Evolutionary conservation across 352 stramenopile genomes (phyloP).

Genomic region (Phytopythium litorale): DNA sequence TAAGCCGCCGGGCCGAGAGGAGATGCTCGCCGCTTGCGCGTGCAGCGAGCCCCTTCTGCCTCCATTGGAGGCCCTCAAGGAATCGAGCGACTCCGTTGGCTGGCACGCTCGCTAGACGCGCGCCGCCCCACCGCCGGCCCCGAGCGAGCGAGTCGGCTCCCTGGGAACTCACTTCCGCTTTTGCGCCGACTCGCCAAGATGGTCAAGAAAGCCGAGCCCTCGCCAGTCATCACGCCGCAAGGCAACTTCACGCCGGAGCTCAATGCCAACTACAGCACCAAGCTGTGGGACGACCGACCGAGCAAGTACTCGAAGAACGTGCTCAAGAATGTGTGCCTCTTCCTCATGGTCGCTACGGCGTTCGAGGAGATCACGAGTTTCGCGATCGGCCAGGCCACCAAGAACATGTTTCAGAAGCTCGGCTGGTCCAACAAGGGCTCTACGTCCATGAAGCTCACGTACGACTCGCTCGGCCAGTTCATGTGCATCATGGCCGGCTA

Average conservation of each 20-base stretch:
- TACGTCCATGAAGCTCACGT: slow-evolving; percentile 67
- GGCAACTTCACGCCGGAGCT: slow-evolving; percentile 5
- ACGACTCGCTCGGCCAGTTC: slow-evolving; percentile 64
- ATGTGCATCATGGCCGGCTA: slow-evolving; percentile 52
- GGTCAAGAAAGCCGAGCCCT: slow-evolving; percentile 4
- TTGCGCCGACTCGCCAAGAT: slow-evolving; percentile 3
- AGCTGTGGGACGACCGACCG: slow-evolving; percentile 35
- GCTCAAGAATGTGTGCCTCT: slow-evolving; percentile 36
- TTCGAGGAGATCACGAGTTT: slow-evolving; percentile 41
- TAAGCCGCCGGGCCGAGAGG: neutral
- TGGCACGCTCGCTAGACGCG: too few relatives aligned
- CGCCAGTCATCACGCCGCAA: slow-evolving; percentile 11
- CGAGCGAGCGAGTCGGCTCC: neutral
- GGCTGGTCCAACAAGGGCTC: slow-evolving; percentile 47
- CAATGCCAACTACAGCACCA: slow-evolving; percentile 5
- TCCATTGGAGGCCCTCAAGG: neutral
- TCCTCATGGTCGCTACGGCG: slow-evolving; percentile 37
- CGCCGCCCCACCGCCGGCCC: too few relatives aligned
- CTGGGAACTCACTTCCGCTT: slow-evolving; percentile 5
- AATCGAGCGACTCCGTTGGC: neutral
- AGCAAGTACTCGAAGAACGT: slow-evolving; percentile 47
- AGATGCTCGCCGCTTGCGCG: neutral
- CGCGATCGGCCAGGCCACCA: slow-evolving; percentile 36
- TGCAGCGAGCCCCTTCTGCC: neutral
- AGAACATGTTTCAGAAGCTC: slow-evolving; percentile 49